Percentiles rank a stretch among this genome's conserved stretches.
Evolutionary conservation across 192 early-diverging fungal genomes (phyloP).

Genomic region (Chytriomyces hyalinus): DNA sequence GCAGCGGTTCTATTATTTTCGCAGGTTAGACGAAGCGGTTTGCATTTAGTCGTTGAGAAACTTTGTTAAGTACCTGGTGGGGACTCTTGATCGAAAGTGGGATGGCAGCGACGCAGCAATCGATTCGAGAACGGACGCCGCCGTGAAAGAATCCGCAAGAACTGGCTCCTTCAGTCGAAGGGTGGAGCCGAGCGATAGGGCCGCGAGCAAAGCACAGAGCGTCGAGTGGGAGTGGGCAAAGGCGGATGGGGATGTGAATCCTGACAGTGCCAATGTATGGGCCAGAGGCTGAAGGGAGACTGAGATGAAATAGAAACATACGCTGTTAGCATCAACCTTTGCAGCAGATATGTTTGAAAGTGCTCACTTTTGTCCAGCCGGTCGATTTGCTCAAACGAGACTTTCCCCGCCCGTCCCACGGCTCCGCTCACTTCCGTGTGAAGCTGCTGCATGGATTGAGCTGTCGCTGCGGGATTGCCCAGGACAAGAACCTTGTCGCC

Average conservation of each 20-base stretch:
- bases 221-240: conserved; percentile 68
- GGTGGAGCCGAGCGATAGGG: conserved; percentile 71
- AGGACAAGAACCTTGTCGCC: conserved; percentile 50
- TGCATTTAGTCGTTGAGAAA: too few species aligned
- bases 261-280: conserved; percentile 65
- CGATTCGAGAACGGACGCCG: conserved; percentile 31
- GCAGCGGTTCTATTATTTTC: conserved; percentile 47
- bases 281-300: conserved; percentile 50
- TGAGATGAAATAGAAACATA: conserved; percentile 9
- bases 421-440: conserved; percentile 28
- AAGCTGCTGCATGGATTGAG: conserved; percentile 32
- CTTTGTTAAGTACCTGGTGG: too few species aligned
- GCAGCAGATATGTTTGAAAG: not conserved
- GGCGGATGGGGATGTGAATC: conserved; percentile 59
- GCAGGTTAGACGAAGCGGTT: too few species aligned
- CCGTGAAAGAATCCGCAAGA: conserved; percentile 47
- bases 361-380: conserved; percentile 61
- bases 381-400: conserved; percentile 88
- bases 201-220: conserved; percentile 64
- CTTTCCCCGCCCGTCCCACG: conserved; percentile 60
- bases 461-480: conserved; percentile 53
- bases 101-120: conserved; percentile 4
- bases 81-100: not conserved
- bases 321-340: conserved; percentile 10
- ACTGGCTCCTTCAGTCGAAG: conserved; percentile 76